Base-by-base conservation (phyloP, 2,329 filamentous ascomycete genomes). In the Colletotrichum spinosum region DNA sequence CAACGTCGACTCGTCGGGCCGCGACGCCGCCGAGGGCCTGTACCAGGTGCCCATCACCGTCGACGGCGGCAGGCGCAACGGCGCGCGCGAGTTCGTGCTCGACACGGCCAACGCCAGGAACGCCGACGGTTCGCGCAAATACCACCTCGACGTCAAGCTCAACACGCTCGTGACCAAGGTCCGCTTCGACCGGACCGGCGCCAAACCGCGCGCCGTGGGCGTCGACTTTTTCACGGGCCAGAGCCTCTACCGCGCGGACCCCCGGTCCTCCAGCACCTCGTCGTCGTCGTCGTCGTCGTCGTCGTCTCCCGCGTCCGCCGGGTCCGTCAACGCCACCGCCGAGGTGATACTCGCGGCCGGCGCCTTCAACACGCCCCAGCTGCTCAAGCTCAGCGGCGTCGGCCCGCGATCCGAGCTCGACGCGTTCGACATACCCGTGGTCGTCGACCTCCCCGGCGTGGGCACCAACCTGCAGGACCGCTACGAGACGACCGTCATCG, bases 381-480 rank as follows among this genome's bases (percentile, higher is more conserved):
- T 84, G 57, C 77, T 84, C 13, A 81, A 83, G 72, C 75, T 82
- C 11, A 81, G 77, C 38, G 82, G 82, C 25, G 72, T 84, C 54
- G 82, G 82, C 2, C 75, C 79, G 9, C 73, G 70, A n/a, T 72
- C 67, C 1, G 78, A 82, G 70, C 76, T 83, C n/a, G 11, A 48
- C 60, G 58, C 53, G 15, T 67, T 84, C 70, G 74, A 77, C 25
- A 89, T 90, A 65, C 75, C 80, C 1, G 79, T 88, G 8, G 71
- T 88, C 48, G 75, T 78, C 3, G 81, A 91, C 71, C 79, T 88
- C 1, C 88, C 87, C 0, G 89, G 87, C 51, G 88, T 92, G 10
- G 89, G 89, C 35, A 82, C 79, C 44, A 89, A 90, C 74, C 60
- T 75, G 0, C 71, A 71, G 34, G 74, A 76, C 33, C 72, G 72